Percentiles rank a stretch among this genome's conserved stretches.
phyloP scores from a whole-genome alignment of 441 rosid species.

The Viola pubescens region DNA sequence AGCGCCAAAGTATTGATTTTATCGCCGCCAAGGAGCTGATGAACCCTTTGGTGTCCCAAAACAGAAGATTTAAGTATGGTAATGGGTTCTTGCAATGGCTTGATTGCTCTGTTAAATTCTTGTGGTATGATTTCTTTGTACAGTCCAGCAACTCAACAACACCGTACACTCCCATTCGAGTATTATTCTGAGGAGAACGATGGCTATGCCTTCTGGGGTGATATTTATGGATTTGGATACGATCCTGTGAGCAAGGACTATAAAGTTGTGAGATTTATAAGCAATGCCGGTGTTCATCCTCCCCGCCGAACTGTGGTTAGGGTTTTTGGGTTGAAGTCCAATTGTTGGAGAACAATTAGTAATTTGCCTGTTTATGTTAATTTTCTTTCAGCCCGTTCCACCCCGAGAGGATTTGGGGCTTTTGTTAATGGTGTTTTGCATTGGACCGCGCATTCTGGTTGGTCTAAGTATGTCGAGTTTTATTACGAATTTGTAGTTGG shows the following conservation, averaged over 20 bases:
- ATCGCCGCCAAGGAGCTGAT: neutral
- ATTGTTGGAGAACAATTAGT: neutral
- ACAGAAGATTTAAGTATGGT: neutral
- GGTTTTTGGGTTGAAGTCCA: constrained; percentile 1
- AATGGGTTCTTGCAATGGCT: constrained; percentile 15
- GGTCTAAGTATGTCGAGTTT: neutral
- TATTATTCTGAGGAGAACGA: no score
- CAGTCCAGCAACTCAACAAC: constrained; percentile 7
- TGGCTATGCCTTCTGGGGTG: no score
- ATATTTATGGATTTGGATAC: constrained; percentile 14
- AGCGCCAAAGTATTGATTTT: no score
- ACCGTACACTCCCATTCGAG: neutral
- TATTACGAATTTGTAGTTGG: constrained; percentile 1
- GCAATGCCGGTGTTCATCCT: neutral
- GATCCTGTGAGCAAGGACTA: constrained; percentile 13
- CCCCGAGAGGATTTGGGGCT: neutral
- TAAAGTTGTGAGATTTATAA: constrained; percentile 9
- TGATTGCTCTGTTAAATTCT: constrained; percentile 6
- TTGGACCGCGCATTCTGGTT: constrained; percentile 2
- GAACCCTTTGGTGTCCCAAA: neutral
- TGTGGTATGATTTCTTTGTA: neutral
- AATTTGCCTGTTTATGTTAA: neutral
- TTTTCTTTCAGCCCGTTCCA: neutral
- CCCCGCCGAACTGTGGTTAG: neutral
- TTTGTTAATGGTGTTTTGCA: constrained; percentile 10